Percentiles rank a stretch among this genome's conserved stretches.
Evolutionary conservation across 257 asterid genomes (phyloP).

Genomic region (Solanum acaule): DNA sequence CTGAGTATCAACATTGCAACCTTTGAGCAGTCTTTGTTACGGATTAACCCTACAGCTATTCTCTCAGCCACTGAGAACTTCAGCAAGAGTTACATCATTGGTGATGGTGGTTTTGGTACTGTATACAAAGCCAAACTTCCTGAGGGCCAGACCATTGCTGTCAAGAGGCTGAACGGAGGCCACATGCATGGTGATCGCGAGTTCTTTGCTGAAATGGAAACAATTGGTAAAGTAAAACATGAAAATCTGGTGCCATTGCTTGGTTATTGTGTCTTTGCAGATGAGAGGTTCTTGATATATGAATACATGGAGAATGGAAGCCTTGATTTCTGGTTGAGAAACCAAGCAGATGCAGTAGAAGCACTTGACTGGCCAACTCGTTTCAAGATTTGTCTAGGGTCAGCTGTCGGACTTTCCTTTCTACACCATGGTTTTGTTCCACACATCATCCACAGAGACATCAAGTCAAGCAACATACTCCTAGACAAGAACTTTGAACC

Average conservation of each 20-base stretch:
- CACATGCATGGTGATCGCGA: constrained; percentile 59
- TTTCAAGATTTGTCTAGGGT: constrained; percentile 57
- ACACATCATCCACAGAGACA: constrained; percentile 74
- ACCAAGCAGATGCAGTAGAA: constrained; percentile 20
- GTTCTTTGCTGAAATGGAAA: constrained; percentile 77
- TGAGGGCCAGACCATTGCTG: constrained; percentile 41
- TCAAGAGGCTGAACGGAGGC: constrained; percentile 62
- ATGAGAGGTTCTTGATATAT: constrained; percentile 58
- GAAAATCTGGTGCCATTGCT: constrained; percentile 55
- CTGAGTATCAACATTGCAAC: constrained; percentile 75
- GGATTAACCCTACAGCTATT: constrained; percentile 51
- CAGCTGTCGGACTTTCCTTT: constrained; percentile 65
- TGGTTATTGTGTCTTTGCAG: constrained; percentile 57
- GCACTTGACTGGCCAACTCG: constrained; percentile 60
- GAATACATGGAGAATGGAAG: constrained; percentile 89
- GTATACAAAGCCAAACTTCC: constrained; percentile 54
- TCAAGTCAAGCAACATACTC: constrained; percentile 70
- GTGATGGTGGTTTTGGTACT: constrained; percentile 76
- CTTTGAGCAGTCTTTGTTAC: constrained; percentile 49
- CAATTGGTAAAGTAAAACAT: constrained; percentile 71
- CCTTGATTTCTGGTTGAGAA: constrained; percentile 61
- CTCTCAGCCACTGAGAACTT: constrained; percentile 66
- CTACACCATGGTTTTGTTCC: constrained; percentile 79
- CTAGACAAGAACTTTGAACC: constrained; percentile 48
- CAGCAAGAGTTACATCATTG: constrained; percentile 54